Conservation (phyloP, 768 basidiomycete species). For the Cytidiella melzeri region DNA sequence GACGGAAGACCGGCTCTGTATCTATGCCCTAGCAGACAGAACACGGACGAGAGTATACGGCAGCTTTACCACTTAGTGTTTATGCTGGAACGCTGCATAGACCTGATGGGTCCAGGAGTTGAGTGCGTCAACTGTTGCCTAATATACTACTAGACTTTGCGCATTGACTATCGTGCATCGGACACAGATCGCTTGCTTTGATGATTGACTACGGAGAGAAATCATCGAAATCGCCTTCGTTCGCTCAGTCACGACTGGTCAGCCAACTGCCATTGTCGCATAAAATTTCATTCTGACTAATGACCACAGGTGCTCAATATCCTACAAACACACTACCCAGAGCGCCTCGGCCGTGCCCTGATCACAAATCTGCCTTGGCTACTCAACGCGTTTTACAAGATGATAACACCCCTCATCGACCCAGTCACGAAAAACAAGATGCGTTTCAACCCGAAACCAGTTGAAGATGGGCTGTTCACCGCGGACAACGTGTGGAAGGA, state of each 20-base stretch:
- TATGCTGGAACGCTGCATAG: conserved; percentile 69
- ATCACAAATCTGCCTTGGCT: conserved; percentile 81
- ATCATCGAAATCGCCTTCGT: conserved; percentile 58
- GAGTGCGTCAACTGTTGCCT: conserved; percentile 71
- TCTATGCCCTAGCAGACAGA: conserved; percentile 66
- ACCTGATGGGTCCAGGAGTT: conserved; percentile 76
- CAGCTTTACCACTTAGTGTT: conserved; percentile 74
- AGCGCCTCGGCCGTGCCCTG: conserved; percentile 70
- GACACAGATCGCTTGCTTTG: conserved; percentile 52
- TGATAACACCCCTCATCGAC: conserved; percentile 79
- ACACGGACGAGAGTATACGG: conserved; percentile 60
- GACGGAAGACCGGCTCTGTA: conserved; percentile 63
- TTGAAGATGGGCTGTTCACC: conserved; percentile 63
- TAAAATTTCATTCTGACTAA: background rate
- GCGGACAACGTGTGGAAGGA: conserved; percentile 64
- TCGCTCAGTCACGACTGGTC: conserved; percentile 33
- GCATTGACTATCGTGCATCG: no score
- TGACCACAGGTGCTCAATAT: conserved; percentile 35
- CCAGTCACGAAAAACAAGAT: conserved; percentile 73
- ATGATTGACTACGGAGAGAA: conserved; percentile 64
- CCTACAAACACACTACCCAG: conserved; percentile 80
- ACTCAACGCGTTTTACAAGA: conserved; percentile 66
- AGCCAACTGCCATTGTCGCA: conserved; percentile 7
- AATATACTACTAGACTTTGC: no score
- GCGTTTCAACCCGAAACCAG: conserved; percentile 64